These are phyloP conservation scores for Larix kaempferi DNA, from an alignment of 75 land plant genomes.

Conservation along the genomic window DNA sequence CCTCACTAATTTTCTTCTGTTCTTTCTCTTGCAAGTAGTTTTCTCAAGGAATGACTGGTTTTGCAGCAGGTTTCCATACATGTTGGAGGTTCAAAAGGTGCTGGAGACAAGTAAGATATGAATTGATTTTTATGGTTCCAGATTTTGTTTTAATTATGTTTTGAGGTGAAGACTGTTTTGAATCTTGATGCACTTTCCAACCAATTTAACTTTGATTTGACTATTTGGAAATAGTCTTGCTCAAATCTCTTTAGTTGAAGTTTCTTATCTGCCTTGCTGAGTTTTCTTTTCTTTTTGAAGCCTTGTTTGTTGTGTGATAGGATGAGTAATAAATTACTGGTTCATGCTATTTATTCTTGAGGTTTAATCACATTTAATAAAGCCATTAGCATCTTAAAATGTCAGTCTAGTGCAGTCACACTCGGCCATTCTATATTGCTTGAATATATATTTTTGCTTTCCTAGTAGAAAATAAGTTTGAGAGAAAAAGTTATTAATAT, in stretches of 20 bases:
- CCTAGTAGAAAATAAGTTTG: neutral
- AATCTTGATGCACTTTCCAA: neutral
- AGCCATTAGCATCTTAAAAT: neutral
- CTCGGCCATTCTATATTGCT: neutral
- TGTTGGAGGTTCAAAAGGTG: neutral
- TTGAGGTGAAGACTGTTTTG: neutral
- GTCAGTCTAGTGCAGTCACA: neutral
- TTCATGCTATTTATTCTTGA: neutral
- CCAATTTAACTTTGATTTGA: neutral
- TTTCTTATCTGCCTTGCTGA: neutral
- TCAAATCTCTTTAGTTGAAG: neutral
- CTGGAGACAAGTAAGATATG: neutral
- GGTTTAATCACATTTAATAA: neutral
- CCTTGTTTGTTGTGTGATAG: neutral
- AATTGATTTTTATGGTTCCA: neutral
- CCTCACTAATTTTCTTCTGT: no score
- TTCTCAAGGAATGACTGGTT: neutral
- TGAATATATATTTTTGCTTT: neutral
- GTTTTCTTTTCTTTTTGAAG: neutral
- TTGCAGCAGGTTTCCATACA: neutral
- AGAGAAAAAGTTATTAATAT: neutral
- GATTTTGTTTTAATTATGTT: neutral
- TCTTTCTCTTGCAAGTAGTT: neutral
- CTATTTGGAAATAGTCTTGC: neutral
- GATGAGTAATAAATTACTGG: neutral